Evolutionary conservation across 2,329 filamentous ascomycete species (phyloP), one percentile per base, ranked within the genome.

Genomic region (Calonectria montana): DNA sequence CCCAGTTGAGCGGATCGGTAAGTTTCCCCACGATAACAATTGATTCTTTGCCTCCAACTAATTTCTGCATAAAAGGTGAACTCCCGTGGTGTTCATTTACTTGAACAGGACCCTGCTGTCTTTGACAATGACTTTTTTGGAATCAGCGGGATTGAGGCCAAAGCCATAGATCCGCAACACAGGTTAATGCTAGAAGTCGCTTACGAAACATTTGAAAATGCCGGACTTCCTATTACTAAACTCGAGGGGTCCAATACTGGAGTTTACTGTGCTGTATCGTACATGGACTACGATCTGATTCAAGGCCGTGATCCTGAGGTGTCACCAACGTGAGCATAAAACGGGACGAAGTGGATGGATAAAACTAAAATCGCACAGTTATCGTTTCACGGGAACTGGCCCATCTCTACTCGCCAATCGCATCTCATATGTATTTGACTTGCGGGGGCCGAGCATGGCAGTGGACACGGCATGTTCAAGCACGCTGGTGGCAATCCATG

Each of bases 111-210:
- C 18, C 31, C 55, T 41, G 55, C 55, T 10, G 55, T 27, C 21
- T 61, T 61, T 61, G 55, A 61, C 23, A 37, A 61, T 23, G 31
- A 61, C 31, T 61, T 61, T 37, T 61, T 61, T 27, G 37, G 55
- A 8, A 61, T 61, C 37, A 61, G 31, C 21, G 37, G 37, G 8
- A 10, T 37, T 23, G 55, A 61, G 55, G 55, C 37, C 12, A 61
- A 41, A 29, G 35, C 35, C 15, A 41, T 61, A 25, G 55, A 61
- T 61, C 55, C 55, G 5, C 55, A 61, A 21, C 55, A 61, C 31
- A 61, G 55, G 43, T 7, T 61, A 23, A 25, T 61, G 55, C 21
- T 61, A n/a, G 55, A 61, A 10, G 37, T 41, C 23, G 55, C 37
- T 23, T 61, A 61, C n/a, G 31, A 61, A 27, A 37, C 55, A n/a